Evolutionary conservation across 768 basidiomycete genomes (phyloP), one percentile per base, ranked within the genome.

Genomic region (Boletus rubropictus): DNA sequence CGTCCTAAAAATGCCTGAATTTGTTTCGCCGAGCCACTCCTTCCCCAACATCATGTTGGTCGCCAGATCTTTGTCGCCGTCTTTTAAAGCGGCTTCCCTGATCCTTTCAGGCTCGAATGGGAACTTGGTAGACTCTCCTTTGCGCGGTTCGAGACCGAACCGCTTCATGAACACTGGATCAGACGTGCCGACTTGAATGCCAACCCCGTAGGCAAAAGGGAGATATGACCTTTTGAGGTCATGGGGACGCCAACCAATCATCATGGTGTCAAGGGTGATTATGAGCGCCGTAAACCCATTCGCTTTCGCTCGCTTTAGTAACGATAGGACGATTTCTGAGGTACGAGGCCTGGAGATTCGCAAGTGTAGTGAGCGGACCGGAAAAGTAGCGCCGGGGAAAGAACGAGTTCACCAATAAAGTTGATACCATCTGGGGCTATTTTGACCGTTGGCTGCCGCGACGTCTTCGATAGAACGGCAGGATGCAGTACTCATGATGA

Each of bases 131-230:
- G 21, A 58, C 68, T 54, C 72, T 60, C 38, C 73, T 54, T 17
- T 59, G 52, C 40, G 74, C 49, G 29, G 77, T 48, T 78, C 65
- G 25, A 72, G 70, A 35, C 71, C 72, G 50, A 72, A 69, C 27
- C 72, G 71, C 1, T 67, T 68, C 88, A 89, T 89, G 67, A 89
- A 90, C 11, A 77, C 84, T 0, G 89, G 89, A 58, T 91, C 88
- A 0, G 84, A 82, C 7, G 70, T 71, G 41, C 83, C 85, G 21
- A 86, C 73, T 58, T 87, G 82, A 33, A 71, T 66, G 7, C 86
- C 86, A 17, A 81, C 64, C 7, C 85, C 84, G 47, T 83, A 80
- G 0, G 56, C 54, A 58, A 88, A 85, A 6, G 87, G 86, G 12
- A 86, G 71, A 60, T 79, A 89, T 0, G 78, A 70, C 3, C 64